Evolutionary conservation across 164 flowering plant species (phyloP).

Genomic region (Dillenia suffruticosa): DNA sequence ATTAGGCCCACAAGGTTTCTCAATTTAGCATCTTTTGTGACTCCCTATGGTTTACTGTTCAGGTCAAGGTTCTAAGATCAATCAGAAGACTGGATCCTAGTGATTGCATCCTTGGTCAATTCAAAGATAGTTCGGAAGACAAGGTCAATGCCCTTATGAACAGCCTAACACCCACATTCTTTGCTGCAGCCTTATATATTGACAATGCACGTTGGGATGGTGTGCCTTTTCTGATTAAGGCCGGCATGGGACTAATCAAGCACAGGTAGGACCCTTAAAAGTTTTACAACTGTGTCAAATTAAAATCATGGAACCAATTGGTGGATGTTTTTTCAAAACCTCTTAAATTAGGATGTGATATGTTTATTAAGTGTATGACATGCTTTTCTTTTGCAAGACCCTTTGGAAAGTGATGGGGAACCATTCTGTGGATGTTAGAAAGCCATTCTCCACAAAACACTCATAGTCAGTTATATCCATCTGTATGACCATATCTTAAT

Average conservation of each 20-base stretch:
- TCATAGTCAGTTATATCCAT: too few species aligned
- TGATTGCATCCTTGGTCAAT: conserved; percentile 55
- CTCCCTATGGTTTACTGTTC: conserved; percentile 13
- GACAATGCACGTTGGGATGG: conserved; percentile 82
- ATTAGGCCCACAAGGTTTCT: background rate
- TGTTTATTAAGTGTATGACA: too few species aligned
- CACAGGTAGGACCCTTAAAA: conserved; percentile 34
- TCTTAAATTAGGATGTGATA: too few species aligned
- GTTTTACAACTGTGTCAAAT: background rate
- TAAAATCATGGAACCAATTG: too few species aligned
- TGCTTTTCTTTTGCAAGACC: too few species aligned
- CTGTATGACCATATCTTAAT: too few species aligned
- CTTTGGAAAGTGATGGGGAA: too few species aligned
- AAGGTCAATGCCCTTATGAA: conserved; percentile 31
- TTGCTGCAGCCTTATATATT: conserved; percentile 53
- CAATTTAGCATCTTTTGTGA: background rate
- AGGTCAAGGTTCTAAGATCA: conserved; percentile 62
- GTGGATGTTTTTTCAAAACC: too few species aligned
- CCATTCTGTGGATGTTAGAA: too few species aligned
- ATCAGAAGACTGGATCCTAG: conserved; percentile 40
- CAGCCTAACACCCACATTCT: conserved; percentile 52
- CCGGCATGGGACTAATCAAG: conserved; percentile 59
- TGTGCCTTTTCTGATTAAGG: conserved; percentile 57
- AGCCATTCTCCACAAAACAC: too few species aligned
- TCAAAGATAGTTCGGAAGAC: conserved; percentile 37